These are phyloP conservation scores for Macrolepiota albuminosa DNA, from an alignment of 768 basidiomycete genomes.

Conservation along the genomic window DNA sequence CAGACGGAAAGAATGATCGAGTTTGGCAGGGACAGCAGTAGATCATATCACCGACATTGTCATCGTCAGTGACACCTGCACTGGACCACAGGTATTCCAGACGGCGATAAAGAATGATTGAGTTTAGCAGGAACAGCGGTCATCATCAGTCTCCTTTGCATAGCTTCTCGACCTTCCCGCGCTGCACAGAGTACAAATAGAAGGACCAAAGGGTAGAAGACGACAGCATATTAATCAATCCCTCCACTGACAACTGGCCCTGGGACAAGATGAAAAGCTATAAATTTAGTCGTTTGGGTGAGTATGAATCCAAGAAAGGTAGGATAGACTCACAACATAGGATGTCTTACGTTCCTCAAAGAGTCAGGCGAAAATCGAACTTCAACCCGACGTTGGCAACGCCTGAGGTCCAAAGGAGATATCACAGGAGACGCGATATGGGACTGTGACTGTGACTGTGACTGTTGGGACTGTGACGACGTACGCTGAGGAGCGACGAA, in stretches of 20 bases:
- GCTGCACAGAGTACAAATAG: conserved; percentile 35
- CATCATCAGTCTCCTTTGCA: conserved; percentile 27
- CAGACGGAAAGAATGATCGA: background rate
- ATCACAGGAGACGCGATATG: conserved; percentile 50
- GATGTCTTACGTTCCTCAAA: conserved; percentile 34
- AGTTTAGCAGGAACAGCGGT: background rate
- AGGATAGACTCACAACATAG: conserved; percentile 32
- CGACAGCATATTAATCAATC: conserved; percentile 27
- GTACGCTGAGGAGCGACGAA: conserved; percentile 31
- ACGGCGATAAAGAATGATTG: background rate
- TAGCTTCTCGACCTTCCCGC: conserved; percentile 33
- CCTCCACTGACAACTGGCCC: conserved; percentile 45
- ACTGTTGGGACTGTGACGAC: conserved; percentile 19
- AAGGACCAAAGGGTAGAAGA: conserved; percentile 22
- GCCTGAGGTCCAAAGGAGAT: conserved; percentile 50
- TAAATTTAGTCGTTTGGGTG: background rate
- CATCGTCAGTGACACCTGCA: conserved; percentile 31
- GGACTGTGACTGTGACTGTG: background rate
- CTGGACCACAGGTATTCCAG: conserved; percentile 33
- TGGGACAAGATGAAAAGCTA: conserved; percentile 37
- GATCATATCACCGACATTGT: conserved; percentile 39
- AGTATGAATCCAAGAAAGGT: background rate
- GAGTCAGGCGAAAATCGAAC: conserved; percentile 35
- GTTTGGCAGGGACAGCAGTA: background rate
- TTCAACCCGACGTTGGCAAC: conserved; percentile 58